Conservation (phyloP, 2,329 filamentous ascomycete genomes). For the Diaporthe eres region DNA sequence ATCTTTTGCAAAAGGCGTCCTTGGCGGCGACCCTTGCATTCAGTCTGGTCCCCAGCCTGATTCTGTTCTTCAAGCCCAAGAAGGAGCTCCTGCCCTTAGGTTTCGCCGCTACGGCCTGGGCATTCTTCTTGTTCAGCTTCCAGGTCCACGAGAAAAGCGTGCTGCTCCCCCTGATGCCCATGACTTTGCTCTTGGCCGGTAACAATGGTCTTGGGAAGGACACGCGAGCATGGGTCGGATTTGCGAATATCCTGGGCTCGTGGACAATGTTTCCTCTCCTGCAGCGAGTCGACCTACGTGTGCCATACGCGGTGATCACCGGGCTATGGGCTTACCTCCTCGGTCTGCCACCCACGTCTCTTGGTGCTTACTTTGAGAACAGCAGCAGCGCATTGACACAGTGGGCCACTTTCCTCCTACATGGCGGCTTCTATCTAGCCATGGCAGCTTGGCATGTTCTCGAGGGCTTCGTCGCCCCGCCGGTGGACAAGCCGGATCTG, state of each 20-base stretch:
- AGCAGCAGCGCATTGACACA: slow-evolving; percentile 61
- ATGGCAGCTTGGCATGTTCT: slow-evolving; percentile 88
- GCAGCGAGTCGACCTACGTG: slow-evolving; percentile 82
- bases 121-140: slow-evolving; percentile 97
- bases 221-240: slow-evolving; percentile 92
- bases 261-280: slow-evolving; percentile 97
- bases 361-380: slow-evolving; percentile 76
- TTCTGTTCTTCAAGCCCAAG: slow-evolving; percentile 84
- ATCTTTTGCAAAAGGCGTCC: slow-evolving; percentile 81
- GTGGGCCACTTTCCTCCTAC: slow-evolving; percentile 76
- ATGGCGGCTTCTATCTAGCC: slow-evolving; percentile 80
- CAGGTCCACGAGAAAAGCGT: slow-evolving; percentile 99
- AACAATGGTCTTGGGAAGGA: slow-evolving; percentile 83
- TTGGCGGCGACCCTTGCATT: slow-evolving; percentile 81
- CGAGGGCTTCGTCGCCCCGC: slow-evolving; percentile 78
- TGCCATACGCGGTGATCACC: slow-evolving; percentile 89
- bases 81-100: slow-evolving; percentile 84
- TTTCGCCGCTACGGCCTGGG: slow-evolving; percentile 90
- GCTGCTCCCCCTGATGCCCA: slow-evolving; percentile 90
- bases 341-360: slow-evolving; percentile 84
- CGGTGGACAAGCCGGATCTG: slow-evolving; percentile 85
- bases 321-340: slow-evolving; percentile 93
- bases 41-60: slow-evolving; percentile 82
- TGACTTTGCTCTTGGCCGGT: slow-evolving; percentile 85
- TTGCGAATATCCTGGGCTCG: slow-evolving; percentile 88